These are phyloP conservation scores for Drechslera avenae DNA, from an alignment of 2,329 filamentous ascomycete species.

Conservation along the genomic window DNA sequence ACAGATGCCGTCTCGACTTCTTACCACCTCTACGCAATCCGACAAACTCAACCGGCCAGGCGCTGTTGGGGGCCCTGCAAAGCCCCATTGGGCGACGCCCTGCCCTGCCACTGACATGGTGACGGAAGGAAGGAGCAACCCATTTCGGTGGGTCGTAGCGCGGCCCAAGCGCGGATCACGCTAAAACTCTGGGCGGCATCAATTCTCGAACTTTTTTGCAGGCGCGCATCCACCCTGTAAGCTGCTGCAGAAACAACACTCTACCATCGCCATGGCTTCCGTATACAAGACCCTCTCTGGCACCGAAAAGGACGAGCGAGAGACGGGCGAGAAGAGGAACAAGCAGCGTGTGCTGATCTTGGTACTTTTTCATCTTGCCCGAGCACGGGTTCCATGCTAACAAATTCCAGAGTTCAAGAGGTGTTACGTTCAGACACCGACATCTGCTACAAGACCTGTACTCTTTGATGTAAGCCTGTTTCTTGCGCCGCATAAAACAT, in stretches of 20 bases:
- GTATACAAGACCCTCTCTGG: slow-evolving; percentile 62
- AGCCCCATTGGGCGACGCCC: slow-evolving; percentile 27
- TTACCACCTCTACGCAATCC: not conserved
- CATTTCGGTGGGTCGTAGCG: slow-evolving; percentile 16
- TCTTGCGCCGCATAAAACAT: not conserved
- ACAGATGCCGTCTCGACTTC: slow-evolving; percentile 1
- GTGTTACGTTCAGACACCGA: slow-evolving; percentile 91
- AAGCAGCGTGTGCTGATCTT: slow-evolving; percentile 78
- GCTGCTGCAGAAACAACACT: slow-evolving; percentile 18
- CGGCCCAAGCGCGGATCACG: slow-evolving; percentile 21
- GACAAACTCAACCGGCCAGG: slow-evolving; percentile 12
- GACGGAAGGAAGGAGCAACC: slow-evolving; percentile 33
- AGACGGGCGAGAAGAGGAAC: slow-evolving; percentile 48
- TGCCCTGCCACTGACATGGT: slow-evolving; percentile 22
- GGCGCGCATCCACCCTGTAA: slow-evolving; percentile 17
- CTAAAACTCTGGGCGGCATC: slow-evolving; percentile 31
- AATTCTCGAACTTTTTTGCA: slow-evolving; percentile 34
- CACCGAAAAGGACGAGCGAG: slow-evolving; percentile 45
- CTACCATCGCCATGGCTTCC: slow-evolving; percentile 54
- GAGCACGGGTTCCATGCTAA: slow-evolving; percentile 24
- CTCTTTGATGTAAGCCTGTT: slow-evolving; percentile 66
- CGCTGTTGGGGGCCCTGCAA: slow-evolving; percentile 15
- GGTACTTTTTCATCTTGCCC: slow-evolving; percentile 22
- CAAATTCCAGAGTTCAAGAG: slow-evolving; percentile 69
- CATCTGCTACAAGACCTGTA: slow-evolving; percentile 91